These are phyloP conservation scores for Pezicula radicicola DNA, from an alignment of 2,329 filamentous ascomycete species.

Conservation along the genomic window DNA sequence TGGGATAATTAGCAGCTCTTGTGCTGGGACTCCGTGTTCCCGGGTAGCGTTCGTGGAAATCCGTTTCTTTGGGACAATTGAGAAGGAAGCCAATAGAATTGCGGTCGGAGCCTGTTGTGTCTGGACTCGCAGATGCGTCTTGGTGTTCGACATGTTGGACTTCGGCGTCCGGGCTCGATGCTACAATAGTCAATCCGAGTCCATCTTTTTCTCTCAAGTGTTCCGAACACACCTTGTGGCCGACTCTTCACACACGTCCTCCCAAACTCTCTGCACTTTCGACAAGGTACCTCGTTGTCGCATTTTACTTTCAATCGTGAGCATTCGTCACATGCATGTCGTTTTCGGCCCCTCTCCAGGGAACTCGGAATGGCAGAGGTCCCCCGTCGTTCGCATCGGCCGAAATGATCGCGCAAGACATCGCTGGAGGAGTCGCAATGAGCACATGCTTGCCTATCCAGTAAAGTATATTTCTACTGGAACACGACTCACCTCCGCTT, in stretches of 20 bases:
- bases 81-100: slow-evolving; percentile 30
- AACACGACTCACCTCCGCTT: slow-evolving; percentile 25
- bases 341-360: slow-evolving; percentile 28
- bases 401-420: slow-evolving; percentile 30
- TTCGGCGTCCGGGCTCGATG: slow-evolving; percentile 6
- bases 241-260: slow-evolving; percentile 25
- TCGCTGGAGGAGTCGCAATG: slow-evolving; percentile 29
- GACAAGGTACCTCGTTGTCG: slow-evolving; percentile 27
- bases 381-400: slow-evolving; percentile 26
- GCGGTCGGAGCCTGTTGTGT: slow-evolving; percentile 21
- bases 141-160: slow-evolving; percentile 22
- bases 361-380: slow-evolving; percentile 26
- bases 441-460: background rate
- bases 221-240: slow-evolving; percentile 13
- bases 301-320: slow-evolving; percentile 30
- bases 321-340: slow-evolving; percentile 30
- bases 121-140: slow-evolving; percentile 19
- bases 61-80: slow-evolving; percentile 23
- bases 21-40: slow-evolving; percentile 18
- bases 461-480: background rate
- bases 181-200: slow-evolving; percentile 1
- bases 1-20: slow-evolving; percentile 9
- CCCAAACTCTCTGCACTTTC: slow-evolving; percentile 29
- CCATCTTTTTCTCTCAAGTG: background rate
- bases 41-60: slow-evolving; percentile 27